phyloP scores from a whole-genome alignment of 495 filamentous ascomycete species.

The Daldinia loculata region DNA sequence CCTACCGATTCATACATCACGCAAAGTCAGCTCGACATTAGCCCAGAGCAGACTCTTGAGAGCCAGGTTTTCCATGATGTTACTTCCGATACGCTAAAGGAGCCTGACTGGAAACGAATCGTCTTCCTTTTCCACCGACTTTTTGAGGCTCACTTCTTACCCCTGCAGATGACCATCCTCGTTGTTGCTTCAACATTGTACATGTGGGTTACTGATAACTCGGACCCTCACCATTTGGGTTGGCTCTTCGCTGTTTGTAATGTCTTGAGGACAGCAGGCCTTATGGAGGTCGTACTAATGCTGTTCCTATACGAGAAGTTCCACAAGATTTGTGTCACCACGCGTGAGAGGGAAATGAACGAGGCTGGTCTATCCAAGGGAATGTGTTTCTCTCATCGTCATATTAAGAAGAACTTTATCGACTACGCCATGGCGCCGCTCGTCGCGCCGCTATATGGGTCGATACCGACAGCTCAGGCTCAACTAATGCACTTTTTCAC shows the following conservation, averaged over 20 bases:
- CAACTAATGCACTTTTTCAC: slow-evolving; percentile 74
- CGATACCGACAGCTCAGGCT: slow-evolving; percentile 68
- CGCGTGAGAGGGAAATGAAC: slow-evolving; percentile 69
- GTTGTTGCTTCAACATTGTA: slow-evolving; percentile 67
- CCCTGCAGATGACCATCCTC: slow-evolving; percentile 68
- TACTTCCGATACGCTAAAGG: slow-evolving; percentile 54
- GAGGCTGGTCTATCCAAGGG: slow-evolving; percentile 65
- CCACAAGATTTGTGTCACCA: slow-evolving; percentile 64
- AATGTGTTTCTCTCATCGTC: slow-evolving; percentile 65
- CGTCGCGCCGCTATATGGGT: slow-evolving; percentile 68
- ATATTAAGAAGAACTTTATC: slow-evolving; percentile 60
- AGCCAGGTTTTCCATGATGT: slow-evolving; percentile 61
- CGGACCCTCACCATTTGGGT: slow-evolving; percentile 58
- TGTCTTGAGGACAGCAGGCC: slow-evolving; percentile 64
- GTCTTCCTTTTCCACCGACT: slow-evolving; percentile 65
- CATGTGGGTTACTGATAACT: slow-evolving; percentile 53
- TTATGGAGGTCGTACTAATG: slow-evolving; percentile 66
- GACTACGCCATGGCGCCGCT: slow-evolving; percentile 68
- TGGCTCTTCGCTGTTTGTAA: slow-evolving; percentile 66
- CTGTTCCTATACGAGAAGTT: slow-evolving; percentile 69
- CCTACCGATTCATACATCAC: slow-evolving; percentile 58
- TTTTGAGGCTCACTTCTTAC: slow-evolving; percentile 75
- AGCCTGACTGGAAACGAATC: slow-evolving; percentile 56
- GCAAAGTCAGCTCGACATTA: slow-evolving; percentile 52
- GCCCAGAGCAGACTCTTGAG: slow-evolving; percentile 50